phyloP scores from a whole-genome alignment of 257 asterid genomes.

The Cruciata laevipes region DNA sequence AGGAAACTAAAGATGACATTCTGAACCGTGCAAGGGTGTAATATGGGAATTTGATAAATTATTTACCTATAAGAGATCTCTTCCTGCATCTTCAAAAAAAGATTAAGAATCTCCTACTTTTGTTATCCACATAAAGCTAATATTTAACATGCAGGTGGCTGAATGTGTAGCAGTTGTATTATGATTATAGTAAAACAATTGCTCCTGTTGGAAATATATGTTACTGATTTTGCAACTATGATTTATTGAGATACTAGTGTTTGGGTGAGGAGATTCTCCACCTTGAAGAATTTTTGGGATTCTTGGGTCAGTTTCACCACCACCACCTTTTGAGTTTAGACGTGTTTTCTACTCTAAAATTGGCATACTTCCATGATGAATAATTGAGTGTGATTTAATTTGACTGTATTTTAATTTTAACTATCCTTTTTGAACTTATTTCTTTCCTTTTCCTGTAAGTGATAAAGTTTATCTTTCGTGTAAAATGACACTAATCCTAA shows the following conservation, averaged over 20 bases:
- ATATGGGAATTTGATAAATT: too few relatives aligned
- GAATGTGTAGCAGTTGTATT: neutral
- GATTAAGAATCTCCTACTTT: too few relatives aligned
- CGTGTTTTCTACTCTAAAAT: neutral
- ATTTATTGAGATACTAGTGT: neutral
- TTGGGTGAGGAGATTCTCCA: neutral
- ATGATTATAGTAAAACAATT: neutral
- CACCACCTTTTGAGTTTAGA: too few relatives aligned
- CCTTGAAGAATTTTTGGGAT: too few relatives aligned
- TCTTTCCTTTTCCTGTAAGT: constrained; percentile 14
- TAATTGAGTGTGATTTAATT: neutral
- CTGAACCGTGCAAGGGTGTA: too few relatives aligned
- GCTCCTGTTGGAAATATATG: neutral
- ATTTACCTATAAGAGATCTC: neutral
- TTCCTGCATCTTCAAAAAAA: too few relatives aligned
- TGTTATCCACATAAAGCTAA: too few relatives aligned
- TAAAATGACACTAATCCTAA: too few relatives aligned
- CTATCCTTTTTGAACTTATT: constrained; percentile 8
- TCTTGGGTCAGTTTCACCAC: too few relatives aligned
- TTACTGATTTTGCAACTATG: neutral
- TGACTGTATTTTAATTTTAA: neutral
- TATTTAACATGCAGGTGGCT: neutral
- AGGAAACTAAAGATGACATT: neutral
- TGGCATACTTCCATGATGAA: neutral
- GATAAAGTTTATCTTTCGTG: neutral